Conservation (phyloP, 345 rosid genomes). For the Conringia planisiliqua region DNA sequence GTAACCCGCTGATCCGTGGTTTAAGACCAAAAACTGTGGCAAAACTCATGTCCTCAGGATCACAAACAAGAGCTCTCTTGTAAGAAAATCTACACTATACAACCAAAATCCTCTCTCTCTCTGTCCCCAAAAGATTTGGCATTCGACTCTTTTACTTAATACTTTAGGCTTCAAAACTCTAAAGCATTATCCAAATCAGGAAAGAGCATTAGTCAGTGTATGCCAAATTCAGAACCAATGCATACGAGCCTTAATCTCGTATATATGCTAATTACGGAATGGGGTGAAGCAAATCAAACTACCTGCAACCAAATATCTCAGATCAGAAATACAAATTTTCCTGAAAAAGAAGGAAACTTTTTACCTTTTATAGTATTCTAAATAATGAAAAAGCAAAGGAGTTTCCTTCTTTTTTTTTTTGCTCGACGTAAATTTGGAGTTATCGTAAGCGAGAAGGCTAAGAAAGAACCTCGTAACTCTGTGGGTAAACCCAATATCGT, state of each 20-base stretch:
- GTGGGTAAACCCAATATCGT: conserved; percentile 13
- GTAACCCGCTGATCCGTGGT: conserved; percentile 58
- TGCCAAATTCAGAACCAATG: conserved; percentile 16
- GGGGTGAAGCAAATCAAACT: conserved; percentile 30
- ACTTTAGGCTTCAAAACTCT: background rate
- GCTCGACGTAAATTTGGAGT: background rate
- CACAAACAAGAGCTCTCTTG: conserved; percentile 3
- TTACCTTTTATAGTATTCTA: conserved; percentile 6
- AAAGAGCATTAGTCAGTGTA: background rate
- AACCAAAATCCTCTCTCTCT: conserved; percentile 28
- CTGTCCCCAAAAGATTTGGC: too few species aligned
- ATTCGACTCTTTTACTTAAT: conserved; percentile 32
- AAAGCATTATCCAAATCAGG: conserved; percentile 15
- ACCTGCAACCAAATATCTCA: conserved; percentile 40
- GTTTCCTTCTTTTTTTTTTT: conserved; percentile 10
- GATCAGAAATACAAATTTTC: conserved; percentile 18
- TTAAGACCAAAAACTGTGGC: conserved; percentile 64
- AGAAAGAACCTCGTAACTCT: background rate
- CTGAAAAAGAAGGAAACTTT: background rate
- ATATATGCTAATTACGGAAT: conserved; percentile 19
- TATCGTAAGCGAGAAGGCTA: background rate
- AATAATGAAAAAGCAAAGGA: background rate
- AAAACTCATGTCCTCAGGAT: conserved; percentile 61
- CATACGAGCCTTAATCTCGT: background rate
- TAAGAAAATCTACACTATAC: background rate